These are phyloP conservation scores for Heliamphora pulchella DNA, from an alignment of 179 eudicot species.

Conservation along the genomic window DNA sequence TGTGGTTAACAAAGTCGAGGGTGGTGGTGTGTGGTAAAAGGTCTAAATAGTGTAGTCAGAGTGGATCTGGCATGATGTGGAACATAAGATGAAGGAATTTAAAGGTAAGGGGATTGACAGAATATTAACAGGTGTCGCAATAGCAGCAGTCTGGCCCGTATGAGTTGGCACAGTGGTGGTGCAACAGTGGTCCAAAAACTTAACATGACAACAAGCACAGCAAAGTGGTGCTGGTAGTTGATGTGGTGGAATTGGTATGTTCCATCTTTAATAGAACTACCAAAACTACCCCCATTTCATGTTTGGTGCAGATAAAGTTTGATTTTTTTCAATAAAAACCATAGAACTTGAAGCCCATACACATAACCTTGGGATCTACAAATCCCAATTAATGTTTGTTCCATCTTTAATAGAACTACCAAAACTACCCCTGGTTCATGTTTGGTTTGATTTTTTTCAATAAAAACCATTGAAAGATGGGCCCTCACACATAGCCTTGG, in stretches of 20 bases:
- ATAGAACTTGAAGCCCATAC: too few relatives aligned
- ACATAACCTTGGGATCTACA: too few relatives aligned
- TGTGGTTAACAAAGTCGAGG: neutral
- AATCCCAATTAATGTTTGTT: too few relatives aligned
- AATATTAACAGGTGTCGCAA: neutral
- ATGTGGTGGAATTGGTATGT: neutral
- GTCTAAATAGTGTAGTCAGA: neutral
- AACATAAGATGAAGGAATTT: neutral
- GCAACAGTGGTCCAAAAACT: neutral
- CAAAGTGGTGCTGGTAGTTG: neutral
- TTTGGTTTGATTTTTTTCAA: neutral
- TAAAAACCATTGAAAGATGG: neutral
- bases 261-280: too few relatives aligned
- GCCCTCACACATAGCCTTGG: neutral
- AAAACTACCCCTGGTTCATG: too few relatives aligned
- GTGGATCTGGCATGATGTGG: neutral
- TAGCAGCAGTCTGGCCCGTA: neutral
- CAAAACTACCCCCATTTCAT: too few relatives aligned
- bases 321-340: too few relatives aligned
- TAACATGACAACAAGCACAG: neutral
- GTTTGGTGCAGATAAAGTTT: too few relatives aligned
- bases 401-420: too few relatives aligned
- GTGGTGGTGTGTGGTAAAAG: neutral
- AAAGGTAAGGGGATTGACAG: neutral
- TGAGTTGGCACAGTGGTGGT: neutral